Base-by-base conservation (phyloP, 2,329 filamentous ascomycete genomes). In the Aspergillus calidoustus region DNA sequence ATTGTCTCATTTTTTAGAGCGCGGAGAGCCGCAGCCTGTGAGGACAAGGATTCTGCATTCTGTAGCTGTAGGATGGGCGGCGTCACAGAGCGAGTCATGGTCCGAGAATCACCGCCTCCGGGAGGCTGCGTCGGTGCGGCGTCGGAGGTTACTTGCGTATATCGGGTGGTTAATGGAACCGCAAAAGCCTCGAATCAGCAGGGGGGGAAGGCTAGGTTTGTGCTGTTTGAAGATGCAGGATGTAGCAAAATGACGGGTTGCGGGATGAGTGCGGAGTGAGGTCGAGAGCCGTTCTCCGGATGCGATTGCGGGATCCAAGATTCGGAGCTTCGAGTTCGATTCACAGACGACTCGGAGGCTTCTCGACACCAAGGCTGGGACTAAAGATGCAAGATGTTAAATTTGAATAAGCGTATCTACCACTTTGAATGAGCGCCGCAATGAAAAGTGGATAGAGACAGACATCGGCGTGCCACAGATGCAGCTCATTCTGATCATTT, bases 1-100 rank as follows among this genome's bases (percentile, higher is more conserved):
- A 97, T 88, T 52, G 96, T 85, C 65, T 95, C 91, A 76, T 97
- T 95, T 81, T 97, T 98, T 31, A 99, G 81, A 47, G 83, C 82
- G 66, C 89, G 87, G 49, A 97, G 83, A 54, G 88, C 86, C 28
- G 82, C 80, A 46, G 86, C 71, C 64, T 77, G 79, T 51, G 72
- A 71, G 46, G 72, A 74, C 59, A 73, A 66, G 62, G 76, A 79
- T 52, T 76, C 78, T 64, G 88, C 83, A 69, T 80, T 83, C 65
- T 82, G 82, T 59, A 90, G 80, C 72, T 87, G 84, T 59, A 82
- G 77, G 67, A 88, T 83, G 57, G 85, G 80, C 54, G 83, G 81
- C 60, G 75, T 80, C 67, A 82, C 81, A 61, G 82, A 76, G 69
- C 82, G 81, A 70, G 84, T 84, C 87, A 89, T 89, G 68, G 63